These are phyloP conservation scores for Anaeromyces robustus DNA, from an alignment of 192 early-diverging fungal species.

Conservation along the genomic window DNA sequence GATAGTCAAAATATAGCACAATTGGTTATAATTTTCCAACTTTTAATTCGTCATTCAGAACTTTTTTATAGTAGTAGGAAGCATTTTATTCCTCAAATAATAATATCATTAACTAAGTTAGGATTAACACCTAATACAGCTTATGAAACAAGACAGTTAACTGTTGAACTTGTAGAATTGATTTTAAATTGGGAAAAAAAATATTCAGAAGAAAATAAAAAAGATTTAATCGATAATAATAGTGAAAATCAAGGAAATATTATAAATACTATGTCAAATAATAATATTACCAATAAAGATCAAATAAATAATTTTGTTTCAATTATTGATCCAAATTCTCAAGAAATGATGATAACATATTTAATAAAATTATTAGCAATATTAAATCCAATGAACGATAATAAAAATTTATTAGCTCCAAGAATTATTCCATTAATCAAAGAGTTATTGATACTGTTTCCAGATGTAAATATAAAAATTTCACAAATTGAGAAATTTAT, in stretches of 20 bases:
- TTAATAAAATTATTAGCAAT: not conserved
- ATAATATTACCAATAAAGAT: not conserved
- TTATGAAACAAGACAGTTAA: conserved; percentile 65
- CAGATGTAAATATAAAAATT: not conserved
- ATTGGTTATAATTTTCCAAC: conserved; percentile 78
- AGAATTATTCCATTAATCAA: not conserved
- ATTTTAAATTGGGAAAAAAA: conserved; percentile 80
- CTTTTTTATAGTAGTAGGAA: conserved; percentile 79
- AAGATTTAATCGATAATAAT: conserved; percentile 14
- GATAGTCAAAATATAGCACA: conserved; percentile 78
- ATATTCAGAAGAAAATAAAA: conserved; percentile 24
- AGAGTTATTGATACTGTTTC: not conserved
- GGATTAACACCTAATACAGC: conserved; percentile 72
- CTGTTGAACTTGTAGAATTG: conserved; percentile 79
- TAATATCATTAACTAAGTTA: conserved; percentile 70
- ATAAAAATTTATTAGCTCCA: not conserved
- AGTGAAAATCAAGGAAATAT: not conserved
- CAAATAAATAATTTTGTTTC: not conserved
- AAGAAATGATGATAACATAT: not conserved
- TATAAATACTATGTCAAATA: not conserved
- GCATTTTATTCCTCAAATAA: conserved; percentile 81
- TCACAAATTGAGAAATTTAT: not conserved
- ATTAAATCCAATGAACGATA: not conserved
- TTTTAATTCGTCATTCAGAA: conserved; percentile 72
- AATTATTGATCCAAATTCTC: not conserved